Evolutionary conservation across 176 grass and related monocot species (phyloP), one percentile per base, ranked within the genome.

Genomic region (Triticum monococcum): DNA sequence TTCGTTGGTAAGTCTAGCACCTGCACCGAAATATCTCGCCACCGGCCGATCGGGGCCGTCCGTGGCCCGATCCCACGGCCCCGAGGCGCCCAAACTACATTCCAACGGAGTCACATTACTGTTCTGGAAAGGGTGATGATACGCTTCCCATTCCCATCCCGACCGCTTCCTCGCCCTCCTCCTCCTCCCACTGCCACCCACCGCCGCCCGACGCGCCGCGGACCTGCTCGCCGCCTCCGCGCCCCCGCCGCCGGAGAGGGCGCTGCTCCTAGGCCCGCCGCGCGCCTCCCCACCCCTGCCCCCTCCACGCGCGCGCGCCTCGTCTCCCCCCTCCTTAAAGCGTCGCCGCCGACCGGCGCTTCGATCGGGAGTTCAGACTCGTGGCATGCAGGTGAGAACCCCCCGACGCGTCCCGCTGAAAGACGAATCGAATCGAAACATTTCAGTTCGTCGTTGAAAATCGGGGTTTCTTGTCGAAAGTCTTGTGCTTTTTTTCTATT

Each of bases 171-270:
- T 45, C 38, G 17, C 13, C 36, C 72, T 28, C 72, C 23, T 8
- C 38, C 26, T 41, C 18, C 43, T 31, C 5, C 25, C 40, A 20
- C 61, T 56, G 43, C 30, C 45, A 56, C 65, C 80, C 46, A 82
- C 80, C 80, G 65, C 80, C 45, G 80, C 80, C 64, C 33, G 79
- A 81, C 40, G 62, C 62, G 62, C 16, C 25, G 40, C 40, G 25
- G 79, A 45, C 12, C 64, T 64, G 22, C 79, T 12, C 9, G 7
- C 54, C 2, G 0, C 54, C 54, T 59, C 64, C 28, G 14, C 20
- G 3, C 8, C 28, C 32, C 22, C 20, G 45, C 30, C 65, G 80
- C 80, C 65, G 20, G 65, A 36, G 79, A 80, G 78, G 36, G 36
- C 78, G 60, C 78, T 4, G 78, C 24, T 20, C 78, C 10, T 50